phyloP scores from a whole-genome alignment of 352 stramenopile species.

The Pythium dissotocum region DNA sequence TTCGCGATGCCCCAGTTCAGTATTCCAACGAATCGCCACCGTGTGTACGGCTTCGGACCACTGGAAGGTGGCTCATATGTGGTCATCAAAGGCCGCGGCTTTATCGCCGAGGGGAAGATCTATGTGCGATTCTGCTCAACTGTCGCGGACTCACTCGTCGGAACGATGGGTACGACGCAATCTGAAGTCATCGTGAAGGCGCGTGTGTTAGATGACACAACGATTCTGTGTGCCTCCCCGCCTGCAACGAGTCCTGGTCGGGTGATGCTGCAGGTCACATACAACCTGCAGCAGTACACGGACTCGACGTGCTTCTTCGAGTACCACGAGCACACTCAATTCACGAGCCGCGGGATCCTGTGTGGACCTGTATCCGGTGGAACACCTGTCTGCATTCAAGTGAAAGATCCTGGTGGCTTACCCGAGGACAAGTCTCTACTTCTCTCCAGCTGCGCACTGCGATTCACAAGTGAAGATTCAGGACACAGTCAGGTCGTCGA shows the following conservation, averaged over 20 bases:
- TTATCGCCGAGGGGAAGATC: conserved; percentile 60
- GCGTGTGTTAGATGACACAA: conserved; percentile 48
- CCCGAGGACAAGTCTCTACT: conserved; percentile 44
- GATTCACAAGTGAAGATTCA: conserved; percentile 46
- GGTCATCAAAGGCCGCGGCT: conserved; percentile 55
- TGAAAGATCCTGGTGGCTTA: conserved; percentile 42
- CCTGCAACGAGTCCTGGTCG: conserved; percentile 35
- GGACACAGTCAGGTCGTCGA: conserved; percentile 31
- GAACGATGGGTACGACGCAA: conserved; percentile 17
- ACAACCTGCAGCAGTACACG: conserved; percentile 75
- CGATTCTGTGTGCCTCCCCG: conserved; percentile 54
- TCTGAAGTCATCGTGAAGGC: conserved; percentile 52
- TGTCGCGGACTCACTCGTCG: conserved; percentile 36
- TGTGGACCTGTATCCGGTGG: conserved; percentile 63
- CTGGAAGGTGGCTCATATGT: conserved; percentile 49
- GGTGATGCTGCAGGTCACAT: conserved; percentile 56
- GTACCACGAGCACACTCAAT: conserved; percentile 55
- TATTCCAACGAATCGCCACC: conserved; percentile 40
- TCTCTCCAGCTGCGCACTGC: conserved; percentile 33
- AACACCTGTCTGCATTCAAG: conserved; percentile 45
- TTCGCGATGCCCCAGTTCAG: conserved; percentile 62
- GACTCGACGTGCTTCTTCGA: conserved; percentile 70
- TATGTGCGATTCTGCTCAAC: conserved; percentile 63
- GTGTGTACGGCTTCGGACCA: conserved; percentile 53
- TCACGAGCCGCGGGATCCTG: conserved; percentile 40